Evolutionary conservation across 768 basidiomycete species (phyloP).

Genomic region (Leccinellum luteum): DNA sequence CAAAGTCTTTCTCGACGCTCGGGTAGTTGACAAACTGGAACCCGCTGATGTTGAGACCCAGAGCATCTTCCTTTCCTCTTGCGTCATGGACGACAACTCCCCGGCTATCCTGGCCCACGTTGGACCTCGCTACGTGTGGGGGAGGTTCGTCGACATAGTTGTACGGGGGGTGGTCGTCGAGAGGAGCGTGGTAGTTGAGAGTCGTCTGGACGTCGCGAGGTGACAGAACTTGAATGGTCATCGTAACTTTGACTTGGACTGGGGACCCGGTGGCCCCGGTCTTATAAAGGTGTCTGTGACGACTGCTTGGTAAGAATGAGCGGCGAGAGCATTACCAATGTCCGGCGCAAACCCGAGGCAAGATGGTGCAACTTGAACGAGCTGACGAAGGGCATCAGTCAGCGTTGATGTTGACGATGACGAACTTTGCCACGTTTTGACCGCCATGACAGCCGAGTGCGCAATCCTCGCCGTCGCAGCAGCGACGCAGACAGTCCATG

Average conservation of each 20-base stretch:
- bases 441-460: conserved; percentile 17
- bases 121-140: conserved; percentile 25
- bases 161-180: conserved; percentile 32
- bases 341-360: background rate
- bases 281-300: conserved; percentile 5
- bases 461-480: conserved; percentile 28
- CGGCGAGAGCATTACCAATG: background rate
- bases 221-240: conserved; percentile 24
- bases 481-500: conserved; percentile 13
- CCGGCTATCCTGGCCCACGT: conserved; percentile 27
- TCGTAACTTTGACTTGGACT: background rate
- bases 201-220: conserved; percentile 37
- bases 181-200: conserved; percentile 36
- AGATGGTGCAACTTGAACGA: conserved; percentile 9
- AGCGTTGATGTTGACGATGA: background rate
- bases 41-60: conserved; percentile 42
- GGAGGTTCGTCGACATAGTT: conserved; percentile 33
- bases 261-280: background rate
- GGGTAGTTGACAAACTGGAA: conserved; percentile 38
- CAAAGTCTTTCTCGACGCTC: conserved; percentile 38
- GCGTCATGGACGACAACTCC: conserved; percentile 29
- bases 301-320: conserved; percentile 6
- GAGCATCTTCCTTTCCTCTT: conserved; percentile 28
- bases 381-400: conserved; percentile 15
- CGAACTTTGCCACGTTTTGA: background rate